Conservation (phyloP, 1,139 yeast species). For the Diutina neorugosa region DNA sequence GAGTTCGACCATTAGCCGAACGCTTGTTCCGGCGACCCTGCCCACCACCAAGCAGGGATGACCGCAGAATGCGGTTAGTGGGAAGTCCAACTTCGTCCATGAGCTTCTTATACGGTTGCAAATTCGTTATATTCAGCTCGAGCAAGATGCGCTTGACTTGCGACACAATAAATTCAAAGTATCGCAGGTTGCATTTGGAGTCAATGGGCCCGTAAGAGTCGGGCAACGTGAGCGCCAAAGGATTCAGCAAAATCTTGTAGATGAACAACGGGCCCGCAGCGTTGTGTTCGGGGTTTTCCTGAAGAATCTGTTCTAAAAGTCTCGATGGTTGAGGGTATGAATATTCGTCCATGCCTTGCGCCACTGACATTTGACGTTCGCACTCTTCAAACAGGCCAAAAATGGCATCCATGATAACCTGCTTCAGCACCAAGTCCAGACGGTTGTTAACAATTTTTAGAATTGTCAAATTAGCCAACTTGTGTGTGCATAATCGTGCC, state of each 20-base stretch:
- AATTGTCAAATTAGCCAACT: slow-evolving; percentile 74
- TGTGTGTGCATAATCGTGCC: slow-evolving; percentile 64
- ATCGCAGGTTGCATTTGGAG: slow-evolving; percentile 17
- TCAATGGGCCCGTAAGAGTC: slow-evolving; percentile 16
- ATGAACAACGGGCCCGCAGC: slow-evolving; percentile 78
- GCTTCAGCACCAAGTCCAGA: slow-evolving; percentile 51
- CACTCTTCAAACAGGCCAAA: slow-evolving; percentile 39
- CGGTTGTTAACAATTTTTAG: slow-evolving; percentile 67
- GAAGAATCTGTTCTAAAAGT: slow-evolving; percentile 33
- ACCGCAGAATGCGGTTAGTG: slow-evolving; percentile 15
- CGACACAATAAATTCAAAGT: slow-evolving; percentile 44
- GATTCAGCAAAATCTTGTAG: slow-evolving; percentile 64
- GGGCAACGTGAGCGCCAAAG: slow-evolving; percentile 29
- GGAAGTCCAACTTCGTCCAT: slow-evolving; percentile 86
- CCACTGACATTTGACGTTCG: slow-evolving; percentile 6
- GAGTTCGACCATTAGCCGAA: not conserved
- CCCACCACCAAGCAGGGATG: not conserved
- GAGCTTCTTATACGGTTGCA: slow-evolving; percentile 73
- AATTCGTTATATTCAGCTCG: slow-evolving; percentile 40
- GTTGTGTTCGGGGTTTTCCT: slow-evolving; percentile 32
- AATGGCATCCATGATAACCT: slow-evolving; percentile 46
- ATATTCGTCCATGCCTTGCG: slow-evolving; percentile 12
- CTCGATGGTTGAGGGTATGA: slow-evolving; percentile 15
- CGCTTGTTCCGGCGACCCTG: not conserved
- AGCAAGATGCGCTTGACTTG: slow-evolving; percentile 52